Percentiles rank a stretch among this genome's conserved stretches.
Evolutionary conservation across 2,329 filamentous ascomycete species (phyloP).

Genomic region (Penicillium sp.): DNA sequence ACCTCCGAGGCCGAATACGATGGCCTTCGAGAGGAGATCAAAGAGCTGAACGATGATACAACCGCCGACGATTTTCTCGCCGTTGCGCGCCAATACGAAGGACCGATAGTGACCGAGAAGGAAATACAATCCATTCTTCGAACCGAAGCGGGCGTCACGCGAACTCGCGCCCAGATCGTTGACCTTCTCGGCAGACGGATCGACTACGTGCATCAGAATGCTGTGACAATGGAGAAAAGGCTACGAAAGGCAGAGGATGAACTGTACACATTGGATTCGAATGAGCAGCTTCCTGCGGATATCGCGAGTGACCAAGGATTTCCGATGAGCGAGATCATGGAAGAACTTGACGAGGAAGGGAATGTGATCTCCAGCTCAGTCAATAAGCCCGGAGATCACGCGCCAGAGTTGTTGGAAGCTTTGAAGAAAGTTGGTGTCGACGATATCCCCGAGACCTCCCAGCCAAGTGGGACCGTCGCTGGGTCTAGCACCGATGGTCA

Average conservation of each 20-base stretch:
- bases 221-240: slow-evolving; percentile 72
- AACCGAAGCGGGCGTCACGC: slow-evolving; percentile 46
- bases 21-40: slow-evolving; percentile 78
- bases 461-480: slow-evolving; percentile 16
- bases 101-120: slow-evolving; percentile 46
- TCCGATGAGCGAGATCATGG: slow-evolving; percentile 86
- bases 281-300: slow-evolving; percentile 62
- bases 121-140: slow-evolving; percentile 60
- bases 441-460: slow-evolving; percentile 42
- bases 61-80: slow-evolving; percentile 58
- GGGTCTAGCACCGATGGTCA: slow-evolving; percentile 6
- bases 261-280: slow-evolving; percentile 63
- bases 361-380: slow-evolving; percentile 73
- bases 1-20: slow-evolving; percentile 92
- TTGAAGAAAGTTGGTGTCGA: slow-evolving; percentile 75
- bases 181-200: slow-evolving; percentile 72
- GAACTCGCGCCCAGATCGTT: slow-evolving; percentile 64
- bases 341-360: slow-evolving; percentile 87
- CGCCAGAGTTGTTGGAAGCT: slow-evolving; percentile 69
- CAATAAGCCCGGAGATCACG: slow-evolving; percentile 67
- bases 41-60: slow-evolving; percentile 54
- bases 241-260: slow-evolving; percentile 67
- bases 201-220: slow-evolving; percentile 87
- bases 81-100: slow-evolving; percentile 48
- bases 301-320: slow-evolving; percentile 60